Base-by-base conservation (phyloP, 177 flowering plant species). In the Vitis hybrid region DNA sequence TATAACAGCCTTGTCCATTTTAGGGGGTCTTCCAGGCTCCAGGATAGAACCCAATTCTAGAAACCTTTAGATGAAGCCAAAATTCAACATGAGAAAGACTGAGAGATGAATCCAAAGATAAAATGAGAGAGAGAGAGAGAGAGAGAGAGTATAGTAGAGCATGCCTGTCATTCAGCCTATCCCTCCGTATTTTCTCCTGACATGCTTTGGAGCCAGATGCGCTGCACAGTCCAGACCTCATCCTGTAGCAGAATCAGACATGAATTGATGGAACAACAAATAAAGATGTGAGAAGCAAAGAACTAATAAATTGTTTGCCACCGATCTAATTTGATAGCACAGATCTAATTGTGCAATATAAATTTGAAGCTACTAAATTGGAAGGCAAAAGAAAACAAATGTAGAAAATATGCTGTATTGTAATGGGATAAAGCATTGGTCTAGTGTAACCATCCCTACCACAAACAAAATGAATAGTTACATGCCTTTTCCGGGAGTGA, bases 81-180 rank as follows among this genome's bases (percentile, higher is more conserved):
- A 52, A 34, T 56, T 14, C 62, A 69, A 67, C 50, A 56, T 21
- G 52, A 67, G 60, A 55, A 60, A 64, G 58, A 10, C 11, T 18
- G 74, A 66, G 23, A 51, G 66, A 57, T 32, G 51, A 60, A 62
- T 56, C 51, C 55, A 58, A 19, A n/a, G 18, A 3, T 15, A 14
- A 57, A 63, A 65, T 49, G 45, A 26, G 18, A 52, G 58, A 69
- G 64, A 64, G 60, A 64, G 62, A 62, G 14, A 59, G 21, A 52
- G 15, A 14, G 17, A 19, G 40, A 58, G 68, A 67, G 60, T 26
- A 60, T 23, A 49, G 32, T 30, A 72, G 73, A 71, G 57, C 60
- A 66, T 88, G 74, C 98, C 90, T 91, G 72, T 91, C 98, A 80
- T 93, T 93, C 66, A 93, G 79, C 77, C 62, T 86, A 75, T 91